Percentiles rank a stretch among this genome's conserved stretches.
Conservation (phyloP, 2,329 filamentous ascomycete species). For the Penicillium palitans region DNA sequence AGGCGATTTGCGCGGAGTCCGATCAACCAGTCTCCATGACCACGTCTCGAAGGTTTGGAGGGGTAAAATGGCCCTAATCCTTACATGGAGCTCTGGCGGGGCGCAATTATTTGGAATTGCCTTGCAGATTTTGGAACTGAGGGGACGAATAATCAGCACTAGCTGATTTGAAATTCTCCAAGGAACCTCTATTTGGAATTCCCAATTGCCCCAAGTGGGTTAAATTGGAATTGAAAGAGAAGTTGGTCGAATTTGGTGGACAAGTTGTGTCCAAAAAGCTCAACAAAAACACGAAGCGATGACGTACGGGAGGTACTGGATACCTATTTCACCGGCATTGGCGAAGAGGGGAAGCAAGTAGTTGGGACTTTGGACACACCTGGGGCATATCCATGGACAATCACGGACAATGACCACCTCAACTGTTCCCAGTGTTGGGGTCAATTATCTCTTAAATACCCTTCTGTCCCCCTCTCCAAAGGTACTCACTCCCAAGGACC, state of each 20-base stretch:
- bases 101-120: constrained; percentile 19
- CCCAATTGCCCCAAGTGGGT: background rate
- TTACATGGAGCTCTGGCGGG: constrained; percentile 18
- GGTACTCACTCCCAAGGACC: constrained; percentile 28
- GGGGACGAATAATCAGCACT: background rate
- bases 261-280: background rate
- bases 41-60: constrained; percentile 35
- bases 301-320: background rate
- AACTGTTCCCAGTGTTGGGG: background rate
- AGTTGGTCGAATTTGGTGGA: background rate
- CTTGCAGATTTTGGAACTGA: background rate
- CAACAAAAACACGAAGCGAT: background rate
- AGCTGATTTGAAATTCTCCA: background rate
- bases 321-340: background rate
- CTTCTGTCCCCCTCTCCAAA: background rate
- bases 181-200: constrained; percentile 15
- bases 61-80: background rate
- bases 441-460: constrained; percentile 19
- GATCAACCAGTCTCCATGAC: constrained; percentile 60
- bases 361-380: background rate
- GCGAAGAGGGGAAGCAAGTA: background rate
- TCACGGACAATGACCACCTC: background rate
- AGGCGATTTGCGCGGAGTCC: constrained; percentile 65
- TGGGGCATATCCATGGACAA: background rate
- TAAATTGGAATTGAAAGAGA: background rate